These are phyloP conservation scores for Begonia peltatifolia DNA, from an alignment of 306 rosid genomes.

Conservation along the genomic window DNA sequence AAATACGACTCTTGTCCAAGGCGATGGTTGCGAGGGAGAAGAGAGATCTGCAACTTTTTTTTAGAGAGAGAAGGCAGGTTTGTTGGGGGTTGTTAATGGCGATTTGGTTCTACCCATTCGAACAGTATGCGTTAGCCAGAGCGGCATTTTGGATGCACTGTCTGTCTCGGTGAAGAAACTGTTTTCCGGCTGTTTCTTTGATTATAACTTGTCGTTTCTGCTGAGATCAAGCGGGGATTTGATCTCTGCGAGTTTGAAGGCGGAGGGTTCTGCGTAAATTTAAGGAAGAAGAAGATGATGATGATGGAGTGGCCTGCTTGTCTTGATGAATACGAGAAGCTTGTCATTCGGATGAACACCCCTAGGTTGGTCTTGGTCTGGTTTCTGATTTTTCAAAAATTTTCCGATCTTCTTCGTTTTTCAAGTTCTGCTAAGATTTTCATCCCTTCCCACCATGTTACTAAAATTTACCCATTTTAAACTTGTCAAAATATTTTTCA, in stretches of 20 bases:
- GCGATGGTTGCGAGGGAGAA: slow-evolving; percentile 11
- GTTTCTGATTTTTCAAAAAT: background rate
- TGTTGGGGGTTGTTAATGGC: slow-evolving; percentile 1
- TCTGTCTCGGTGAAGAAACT: background rate
- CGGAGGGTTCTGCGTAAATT: background rate
- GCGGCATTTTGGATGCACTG: background rate
- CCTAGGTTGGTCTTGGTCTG: slow-evolving; percentile 43
- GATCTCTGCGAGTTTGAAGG: background rate
- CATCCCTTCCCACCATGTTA: background rate
- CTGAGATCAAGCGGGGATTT: background rate
- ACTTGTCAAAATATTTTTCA: too few species aligned
- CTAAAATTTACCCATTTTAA: too few species aligned
- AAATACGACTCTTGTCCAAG: too few species aligned
- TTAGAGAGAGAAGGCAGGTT: background rate
- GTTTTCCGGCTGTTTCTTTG: background rate
- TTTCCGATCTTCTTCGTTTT: too few species aligned
- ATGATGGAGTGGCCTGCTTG: slow-evolving; percentile 65
- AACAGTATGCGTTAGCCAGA: background rate
- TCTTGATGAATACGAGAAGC: slow-evolving; percentile 79
- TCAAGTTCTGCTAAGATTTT: background rate
- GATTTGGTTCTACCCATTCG: slow-evolving; percentile 7
- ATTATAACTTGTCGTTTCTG: background rate
- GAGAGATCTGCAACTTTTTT: background rate
- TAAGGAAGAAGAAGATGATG: background rate
- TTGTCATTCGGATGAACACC: slow-evolving; percentile 65